A percentile compares a stretch with the other conserved stretches of the same genome.
These are phyloP conservation scores for Drechslerella coelobrocha DNA, from an alignment of 2,329 filamentous ascomycete genomes.

Conservation along the genomic window DNA sequence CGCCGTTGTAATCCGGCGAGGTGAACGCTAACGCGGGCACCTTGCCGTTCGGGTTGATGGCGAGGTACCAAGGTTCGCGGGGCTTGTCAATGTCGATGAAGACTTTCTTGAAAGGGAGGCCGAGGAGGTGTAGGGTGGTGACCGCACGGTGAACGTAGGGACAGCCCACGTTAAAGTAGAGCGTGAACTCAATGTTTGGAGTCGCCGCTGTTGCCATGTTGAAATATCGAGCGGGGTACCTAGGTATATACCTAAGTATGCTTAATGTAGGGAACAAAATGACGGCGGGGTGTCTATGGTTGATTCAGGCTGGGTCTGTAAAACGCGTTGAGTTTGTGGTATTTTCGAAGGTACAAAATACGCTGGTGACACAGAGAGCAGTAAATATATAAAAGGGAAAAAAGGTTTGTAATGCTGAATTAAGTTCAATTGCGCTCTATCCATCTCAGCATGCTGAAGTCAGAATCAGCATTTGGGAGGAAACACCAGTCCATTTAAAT, in stretches of 20 bases:
- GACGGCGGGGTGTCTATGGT: no score
- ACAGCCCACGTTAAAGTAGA: conserved; percentile 73
- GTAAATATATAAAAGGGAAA: no score
- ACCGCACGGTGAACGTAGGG: conserved; percentile 80
- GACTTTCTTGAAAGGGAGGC: conserved; percentile 72
- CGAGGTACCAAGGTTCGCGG: conserved; percentile 74
- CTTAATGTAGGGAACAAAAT: conserved; percentile 3
- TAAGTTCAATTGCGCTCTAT: no score
- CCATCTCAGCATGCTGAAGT: no score
- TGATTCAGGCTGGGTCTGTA: neutral
- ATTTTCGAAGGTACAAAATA: neutral
- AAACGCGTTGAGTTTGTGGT: neutral
- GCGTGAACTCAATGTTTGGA: conserved; percentile 36
- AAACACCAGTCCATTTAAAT: neutral
- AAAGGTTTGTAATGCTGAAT: no score
- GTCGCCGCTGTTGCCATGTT: neutral
- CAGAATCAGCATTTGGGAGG: neutral
- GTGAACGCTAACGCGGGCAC: conserved; percentile 30
- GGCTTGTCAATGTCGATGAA: conserved; percentile 74
- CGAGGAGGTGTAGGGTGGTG: conserved; percentile 72
- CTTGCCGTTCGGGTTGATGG: conserved; percentile 70
- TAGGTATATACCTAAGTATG: conserved; percentile 4
- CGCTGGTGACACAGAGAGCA: neutral
- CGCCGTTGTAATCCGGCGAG: conserved; percentile 67
- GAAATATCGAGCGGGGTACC: neutral